Base-by-base conservation (phyloP, 2,329 filamentous ascomycete species). In the Paracorniculantispora psalliotae region DNA sequence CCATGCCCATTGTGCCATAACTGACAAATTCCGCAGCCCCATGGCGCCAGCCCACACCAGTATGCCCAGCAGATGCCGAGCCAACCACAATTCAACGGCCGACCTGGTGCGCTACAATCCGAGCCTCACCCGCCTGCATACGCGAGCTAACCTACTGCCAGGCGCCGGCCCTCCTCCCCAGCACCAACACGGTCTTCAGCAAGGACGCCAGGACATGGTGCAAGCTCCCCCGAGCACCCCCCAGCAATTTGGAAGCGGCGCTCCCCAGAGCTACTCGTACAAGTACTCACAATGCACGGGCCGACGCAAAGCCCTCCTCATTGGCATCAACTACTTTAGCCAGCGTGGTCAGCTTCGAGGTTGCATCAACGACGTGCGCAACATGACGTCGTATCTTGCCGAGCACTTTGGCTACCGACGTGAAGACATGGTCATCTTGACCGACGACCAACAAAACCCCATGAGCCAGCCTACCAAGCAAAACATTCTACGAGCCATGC, bases 401-500 rank as follows among this genome's bases (percentile, higher is more conserved):
- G 86, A 92, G 73, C 87, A 91, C 69, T 97, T 96, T 72, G 90
- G 90, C 30, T 97, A 97, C 73, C 92, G 91, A 75, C 81, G 92
- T 60, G 93, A 97, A 74, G 92, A 97, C 70, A 97, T 97, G 93
- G 93, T 97, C 21, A 87, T 94, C 62, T 81, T 97, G 71, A 97
- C 93, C 41, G 93, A 97, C 70, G 93, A 97, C 71, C 92, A 97
- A 77, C 91, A 96, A 72, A 96, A 96, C 67, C 91, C 91, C 26
- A 96, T 97, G 90, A 96, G 91, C 75, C 91, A 96, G 76, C 93
- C 93, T 9, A 96, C 92, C 5, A 97, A 97, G 74, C 89, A 91
- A 65, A 97, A 97, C 70, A 96, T 97, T 59, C 75, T 97, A 39
- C 85, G 93, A 56, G 93, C 93, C 30, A 97, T 97, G 93, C 92